Base-by-base conservation (phyloP, 2,329 filamentous ascomycete species). In the Herpotrichia juniperi region DNA sequence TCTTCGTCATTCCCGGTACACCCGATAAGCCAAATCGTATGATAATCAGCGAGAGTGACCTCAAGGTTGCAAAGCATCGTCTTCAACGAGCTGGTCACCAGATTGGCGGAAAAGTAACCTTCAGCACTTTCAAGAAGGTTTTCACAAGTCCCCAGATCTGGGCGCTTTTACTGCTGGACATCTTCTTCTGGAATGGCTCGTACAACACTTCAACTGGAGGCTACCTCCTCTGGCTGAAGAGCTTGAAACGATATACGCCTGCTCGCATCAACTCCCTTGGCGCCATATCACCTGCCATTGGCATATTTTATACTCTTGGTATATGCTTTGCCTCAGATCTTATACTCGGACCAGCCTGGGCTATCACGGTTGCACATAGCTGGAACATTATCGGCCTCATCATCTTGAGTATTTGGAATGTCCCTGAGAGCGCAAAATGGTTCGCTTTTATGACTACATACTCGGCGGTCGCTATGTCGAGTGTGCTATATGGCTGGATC, bases 151-250 rank as follows among this genome's bases (percentile, higher is more conserved):
- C 75, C 58, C 78, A 78, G 14, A 78, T 85, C 44, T 86, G 79
- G 74, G 69, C 76, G 0, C 66, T 86, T 9, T 67, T 84, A 0
- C 53, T 80, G 1, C 72, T 82, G 25, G 79, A 83, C 42, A 74
- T 83, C 4, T 73, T 86, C 21, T 86, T 86, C 68, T 86, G 81
- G 80, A 84, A 85, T 51, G 75, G 76, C 4, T 67, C 76, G n/a
- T 53, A 64, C 55, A 78, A 81, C 42, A 78, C 76, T 1, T 74
- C 66, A 6, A 72, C 77, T 1, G 83, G 81, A 2, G 78, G 76
- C 0, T 86, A 81, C 51, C 63, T 85, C 2, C 73, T 87, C 0
- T 86, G 83, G 83, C 70, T 86, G 42, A 85, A 85, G 67, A 82
- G 78, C 49, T 60, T 85, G 12, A 66, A 77, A 1, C 73, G 79